phyloP scores from a whole-genome alignment of 2,329 filamentous ascomycete species.

The Arthroderma sp. region DNA sequence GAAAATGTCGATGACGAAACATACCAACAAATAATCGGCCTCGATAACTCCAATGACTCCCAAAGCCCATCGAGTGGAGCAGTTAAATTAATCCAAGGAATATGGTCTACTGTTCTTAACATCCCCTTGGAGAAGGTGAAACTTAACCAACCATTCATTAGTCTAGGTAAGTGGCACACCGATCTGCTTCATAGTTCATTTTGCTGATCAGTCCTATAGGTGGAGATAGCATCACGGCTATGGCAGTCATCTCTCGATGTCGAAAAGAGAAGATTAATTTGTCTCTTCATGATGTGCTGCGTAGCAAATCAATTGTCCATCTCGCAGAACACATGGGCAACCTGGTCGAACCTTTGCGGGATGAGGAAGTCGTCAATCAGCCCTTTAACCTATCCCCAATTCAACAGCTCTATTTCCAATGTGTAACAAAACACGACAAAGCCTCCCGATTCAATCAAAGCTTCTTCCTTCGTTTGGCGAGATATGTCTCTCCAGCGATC shows the following conservation, averaged over 20 bases:
- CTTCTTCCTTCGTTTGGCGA: conserved; percentile 10
- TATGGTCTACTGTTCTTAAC: conserved; percentile 26
- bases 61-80: conserved; percentile 9
- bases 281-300: conserved; percentile 36
- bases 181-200: too few species aligned
- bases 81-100: conserved; percentile 12
- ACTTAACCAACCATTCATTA: conserved; percentile 24
- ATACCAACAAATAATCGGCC: conserved; percentile 28
- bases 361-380: conserved; percentile 9
- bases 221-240: conserved; percentile 38
- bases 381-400: conserved; percentile 15
- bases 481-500: neutral
- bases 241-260: conserved; percentile 36
- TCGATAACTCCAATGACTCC: conserved; percentile 5
- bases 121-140: conserved; percentile 22
- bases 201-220: conserved; percentile 17
- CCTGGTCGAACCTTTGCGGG: conserved; percentile 16
- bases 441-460: conserved; percentile 15
- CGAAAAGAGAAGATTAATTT: conserved; percentile 33
- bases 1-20: conserved; percentile 26
- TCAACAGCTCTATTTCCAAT: conserved; percentile 13
- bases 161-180: conserved; percentile 14
- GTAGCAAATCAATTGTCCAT: conserved; percentile 33
- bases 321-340: conserved; percentile 21
- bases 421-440: neutral